Conservation (phyloP, 805 yeast species). For the Candida gorgasii region DNA sequence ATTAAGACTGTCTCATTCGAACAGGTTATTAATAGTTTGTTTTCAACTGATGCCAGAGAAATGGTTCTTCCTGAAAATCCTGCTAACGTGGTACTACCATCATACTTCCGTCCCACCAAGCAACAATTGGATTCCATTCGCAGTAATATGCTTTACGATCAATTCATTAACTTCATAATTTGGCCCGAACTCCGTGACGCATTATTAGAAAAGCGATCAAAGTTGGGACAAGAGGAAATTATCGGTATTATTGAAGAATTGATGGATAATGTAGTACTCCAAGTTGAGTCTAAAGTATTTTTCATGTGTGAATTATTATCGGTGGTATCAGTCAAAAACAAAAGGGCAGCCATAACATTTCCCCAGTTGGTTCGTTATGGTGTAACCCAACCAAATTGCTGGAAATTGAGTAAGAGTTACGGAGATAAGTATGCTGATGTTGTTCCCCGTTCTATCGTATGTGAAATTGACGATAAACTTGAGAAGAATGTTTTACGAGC, state of each 20-base stretch:
- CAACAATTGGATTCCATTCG: conserved; percentile 4
- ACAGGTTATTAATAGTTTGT: neutral
- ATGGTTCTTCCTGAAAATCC: conserved; percentile 9
- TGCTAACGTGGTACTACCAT: conserved; percentile 4
- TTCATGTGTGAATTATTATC: conserved; percentile 5
- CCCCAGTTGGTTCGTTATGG: conserved; percentile 5
- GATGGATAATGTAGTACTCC: conserved; percentile 7
- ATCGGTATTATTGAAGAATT: conserved; percentile 8
- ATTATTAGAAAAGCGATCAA: neutral
- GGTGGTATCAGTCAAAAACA: conserved; percentile 4
- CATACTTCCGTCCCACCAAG: conserved; percentile 6
- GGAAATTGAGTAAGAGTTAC: conserved; percentile 8
- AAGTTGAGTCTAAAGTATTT: conserved; percentile 4
- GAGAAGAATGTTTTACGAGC: conserved; percentile 5
- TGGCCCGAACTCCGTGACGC: conserved; percentile 10
- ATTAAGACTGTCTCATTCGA: conserved; percentile 7
- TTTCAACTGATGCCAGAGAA: conserved; percentile 3
- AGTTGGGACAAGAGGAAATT: conserved; percentile 7
- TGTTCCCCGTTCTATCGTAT: conserved; percentile 8
- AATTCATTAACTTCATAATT: conserved; percentile 7
- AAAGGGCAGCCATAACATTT: conserved; percentile 4
- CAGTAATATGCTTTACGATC: conserved; percentile 2
- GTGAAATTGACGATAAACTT: conserved; percentile 5
- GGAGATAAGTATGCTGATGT: conserved; percentile 9
- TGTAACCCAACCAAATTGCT: conserved; percentile 2